A percentile compares a stretch with the other conserved stretches of the same genome.
Conservation (phyloP, 140 eudicot species). For the Senecio squalidus region DNA sequence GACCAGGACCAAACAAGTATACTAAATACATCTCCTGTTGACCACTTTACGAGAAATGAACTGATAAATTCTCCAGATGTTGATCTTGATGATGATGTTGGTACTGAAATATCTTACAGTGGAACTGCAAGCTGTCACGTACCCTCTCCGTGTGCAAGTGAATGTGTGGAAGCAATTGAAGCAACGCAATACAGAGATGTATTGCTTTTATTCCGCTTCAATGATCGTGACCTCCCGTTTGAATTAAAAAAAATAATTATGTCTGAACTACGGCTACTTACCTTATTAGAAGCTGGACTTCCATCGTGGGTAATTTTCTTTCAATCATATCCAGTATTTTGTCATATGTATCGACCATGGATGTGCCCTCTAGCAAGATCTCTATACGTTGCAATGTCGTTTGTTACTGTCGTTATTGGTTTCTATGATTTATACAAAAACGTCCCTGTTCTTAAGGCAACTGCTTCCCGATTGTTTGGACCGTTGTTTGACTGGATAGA, state of each 20-base stretch:
- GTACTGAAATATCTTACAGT: conserved; percentile 27
- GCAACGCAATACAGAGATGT: conserved; percentile 60
- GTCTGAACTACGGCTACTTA: conserved; percentile 68
- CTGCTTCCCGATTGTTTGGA: conserved; percentile 80
- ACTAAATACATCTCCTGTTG: conserved; percentile 33
- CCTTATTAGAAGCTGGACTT: conserved; percentile 83
- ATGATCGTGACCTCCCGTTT: conserved; percentile 74
- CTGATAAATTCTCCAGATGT: conserved; percentile 22
- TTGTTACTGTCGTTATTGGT: conserved; percentile 81
- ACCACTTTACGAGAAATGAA: background rate
- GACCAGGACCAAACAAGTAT: conserved; percentile 11
- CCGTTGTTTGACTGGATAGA: conserved; percentile 94
- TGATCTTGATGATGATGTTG: conserved; percentile 32
- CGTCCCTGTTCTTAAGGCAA: conserved; percentile 85
- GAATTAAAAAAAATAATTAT: conserved; percentile 51
- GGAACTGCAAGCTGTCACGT: conserved; percentile 35
- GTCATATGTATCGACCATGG: conserved; percentile 90
- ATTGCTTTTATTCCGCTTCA: conserved; percentile 64
- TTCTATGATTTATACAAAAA: conserved; percentile 91
- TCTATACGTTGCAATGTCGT: conserved; percentile 60
- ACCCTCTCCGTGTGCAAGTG: conserved; percentile 42
- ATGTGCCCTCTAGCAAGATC: conserved; percentile 93
- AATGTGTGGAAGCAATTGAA: conserved; percentile 42
- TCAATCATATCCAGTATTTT: conserved; percentile 86
- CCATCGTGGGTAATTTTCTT: conserved; percentile 95